phyloP scores from a whole-genome alignment of 768 basidiomycete genomes.

The Boletus rubescentipes region DNA sequence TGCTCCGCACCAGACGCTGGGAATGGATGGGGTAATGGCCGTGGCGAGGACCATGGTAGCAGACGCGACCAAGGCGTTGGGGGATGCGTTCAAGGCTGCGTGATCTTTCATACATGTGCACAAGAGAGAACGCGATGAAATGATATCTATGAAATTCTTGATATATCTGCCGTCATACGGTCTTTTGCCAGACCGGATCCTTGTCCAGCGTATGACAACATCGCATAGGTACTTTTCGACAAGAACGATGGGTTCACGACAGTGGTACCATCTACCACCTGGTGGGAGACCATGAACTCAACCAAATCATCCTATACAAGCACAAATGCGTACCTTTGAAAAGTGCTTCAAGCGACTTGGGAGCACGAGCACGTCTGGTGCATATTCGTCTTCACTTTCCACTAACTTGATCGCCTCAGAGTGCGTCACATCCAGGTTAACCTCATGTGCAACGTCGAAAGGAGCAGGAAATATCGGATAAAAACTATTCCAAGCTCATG shows the following conservation, averaged over 20 bases:
- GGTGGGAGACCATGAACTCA: neutral
- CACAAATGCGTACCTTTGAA: slow-evolving; percentile 58
- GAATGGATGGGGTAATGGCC: slow-evolving; percentile 54
- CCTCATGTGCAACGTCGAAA: slow-evolving; percentile 65
- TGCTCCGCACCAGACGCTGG: slow-evolving; percentile 66
- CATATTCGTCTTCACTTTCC: slow-evolving; percentile 40
- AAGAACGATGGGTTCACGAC: slow-evolving; percentile 88
- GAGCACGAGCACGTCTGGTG: slow-evolving; percentile 82
- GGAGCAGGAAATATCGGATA: slow-evolving; percentile 95
- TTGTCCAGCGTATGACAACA: slow-evolving; percentile 36
- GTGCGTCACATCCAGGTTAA: slow-evolving; percentile 91
- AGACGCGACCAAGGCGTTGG: slow-evolving; percentile 22
- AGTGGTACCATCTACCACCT: slow-evolving; percentile 76
- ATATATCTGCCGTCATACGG: slow-evolving; percentile 29
- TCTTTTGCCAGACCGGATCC: slow-evolving; percentile 27
- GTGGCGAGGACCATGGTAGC: slow-evolving; percentile 15
- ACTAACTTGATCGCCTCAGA: slow-evolving; percentile 44
- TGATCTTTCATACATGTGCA: neutral
- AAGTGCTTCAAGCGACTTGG: slow-evolving; percentile 92
- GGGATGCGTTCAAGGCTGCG: slow-evolving; percentile 15
- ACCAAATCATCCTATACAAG: neutral
- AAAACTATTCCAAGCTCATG: slow-evolving; percentile 53
- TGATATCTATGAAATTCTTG: slow-evolving; percentile 23
- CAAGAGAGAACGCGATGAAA: neutral
- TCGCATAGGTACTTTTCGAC: slow-evolving; percentile 56